A percentile compares a stretch with the other conserved stretches of the same genome.
Conservation (phyloP, 192 early-diverging fungal species). For the Chytriomyces confervae region DNA sequence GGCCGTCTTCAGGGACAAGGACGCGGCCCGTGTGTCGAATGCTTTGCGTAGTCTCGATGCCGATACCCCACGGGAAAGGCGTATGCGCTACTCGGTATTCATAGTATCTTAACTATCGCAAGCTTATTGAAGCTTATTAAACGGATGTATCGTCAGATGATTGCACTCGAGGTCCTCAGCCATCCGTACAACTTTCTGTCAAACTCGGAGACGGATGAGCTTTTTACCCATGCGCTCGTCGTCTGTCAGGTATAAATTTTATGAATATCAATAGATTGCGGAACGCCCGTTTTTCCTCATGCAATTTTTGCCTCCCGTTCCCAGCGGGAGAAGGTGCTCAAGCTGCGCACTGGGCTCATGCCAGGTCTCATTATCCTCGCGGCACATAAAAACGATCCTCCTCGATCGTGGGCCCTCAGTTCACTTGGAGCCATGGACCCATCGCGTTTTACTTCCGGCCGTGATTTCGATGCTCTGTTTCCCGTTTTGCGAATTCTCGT, state of each 20-base stretch:
- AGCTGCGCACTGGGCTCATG: conserved; percentile 15
- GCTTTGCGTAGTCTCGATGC: no score
- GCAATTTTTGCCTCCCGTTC: not conserved
- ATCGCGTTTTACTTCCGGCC: not conserved
- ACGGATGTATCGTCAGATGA: no score
- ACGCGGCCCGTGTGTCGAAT: no score
- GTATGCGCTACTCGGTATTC: no score
- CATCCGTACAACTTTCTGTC: no score
- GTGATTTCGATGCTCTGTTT: not conserved
- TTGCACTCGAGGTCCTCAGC: no score
- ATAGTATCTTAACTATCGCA: no score
- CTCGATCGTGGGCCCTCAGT: conserved; percentile 25
- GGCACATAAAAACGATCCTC: not conserved
- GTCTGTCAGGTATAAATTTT: not conserved
- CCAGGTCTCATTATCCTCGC: conserved; percentile 31
- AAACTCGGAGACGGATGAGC: not conserved
- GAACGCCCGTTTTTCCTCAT: no score
- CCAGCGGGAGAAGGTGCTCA: conserved; percentile 20
- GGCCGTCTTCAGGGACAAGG: no score
- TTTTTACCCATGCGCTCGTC: conserved; percentile 11
- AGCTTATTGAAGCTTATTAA: no score
- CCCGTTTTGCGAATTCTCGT: not conserved
- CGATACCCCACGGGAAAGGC: no score
- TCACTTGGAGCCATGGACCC: conserved; percentile 23
- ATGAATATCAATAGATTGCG: no score